Conservation (phyloP, 805 yeast species). For the Lachancea fermentati region DNA sequence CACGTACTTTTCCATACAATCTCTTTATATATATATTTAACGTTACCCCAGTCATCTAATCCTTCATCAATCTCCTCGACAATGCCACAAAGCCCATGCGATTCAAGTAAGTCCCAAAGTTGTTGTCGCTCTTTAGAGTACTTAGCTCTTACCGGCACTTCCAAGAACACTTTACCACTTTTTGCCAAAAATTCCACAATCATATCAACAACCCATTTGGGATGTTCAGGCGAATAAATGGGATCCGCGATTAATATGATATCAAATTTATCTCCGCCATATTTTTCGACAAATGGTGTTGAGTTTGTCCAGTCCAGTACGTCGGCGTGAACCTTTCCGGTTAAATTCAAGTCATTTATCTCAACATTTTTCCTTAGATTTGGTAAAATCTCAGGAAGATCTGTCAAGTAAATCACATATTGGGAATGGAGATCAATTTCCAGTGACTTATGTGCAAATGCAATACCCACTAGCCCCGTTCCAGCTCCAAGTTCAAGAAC, state of each 20-base stretch:
- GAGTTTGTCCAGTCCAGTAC: conserved; percentile 81
- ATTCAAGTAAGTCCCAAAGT: conserved; percentile 52
- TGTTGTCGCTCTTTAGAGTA: conserved; percentile 59
- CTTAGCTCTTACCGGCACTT: conserved; percentile 66
- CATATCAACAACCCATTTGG: conserved; percentile 62
- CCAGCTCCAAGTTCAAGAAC: conserved; percentile 89
- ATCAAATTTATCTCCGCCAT: conserved; percentile 38
- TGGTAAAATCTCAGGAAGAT: conserved; percentile 67
- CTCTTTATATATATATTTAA: conserved; percentile 44
- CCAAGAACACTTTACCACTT: conserved; percentile 46
- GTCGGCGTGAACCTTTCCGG: conserved; percentile 32
- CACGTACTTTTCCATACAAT: conserved; percentile 28
- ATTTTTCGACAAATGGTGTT: conserved; percentile 28
- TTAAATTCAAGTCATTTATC: conserved; percentile 38
- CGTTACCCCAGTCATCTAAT: conserved; percentile 79
- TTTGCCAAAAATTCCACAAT: conserved; percentile 46
- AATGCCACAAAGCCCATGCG: conserved; percentile 25
- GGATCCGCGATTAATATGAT: conserved; percentile 82
- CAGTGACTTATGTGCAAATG: conserved; percentile 41
- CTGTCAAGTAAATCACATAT: conserved; percentile 58
- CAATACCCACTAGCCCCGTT: conserved; percentile 85
- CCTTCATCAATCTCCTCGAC: conserved; percentile 52
- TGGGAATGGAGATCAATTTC: conserved; percentile 23
- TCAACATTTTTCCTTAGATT: conserved; percentile 58
- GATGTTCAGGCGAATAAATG: conserved; percentile 78